These are phyloP conservation scores for Podaxis mareebaensis DNA, from an alignment of 768 basidiomycete genomes.

Conservation along the genomic window DNA sequence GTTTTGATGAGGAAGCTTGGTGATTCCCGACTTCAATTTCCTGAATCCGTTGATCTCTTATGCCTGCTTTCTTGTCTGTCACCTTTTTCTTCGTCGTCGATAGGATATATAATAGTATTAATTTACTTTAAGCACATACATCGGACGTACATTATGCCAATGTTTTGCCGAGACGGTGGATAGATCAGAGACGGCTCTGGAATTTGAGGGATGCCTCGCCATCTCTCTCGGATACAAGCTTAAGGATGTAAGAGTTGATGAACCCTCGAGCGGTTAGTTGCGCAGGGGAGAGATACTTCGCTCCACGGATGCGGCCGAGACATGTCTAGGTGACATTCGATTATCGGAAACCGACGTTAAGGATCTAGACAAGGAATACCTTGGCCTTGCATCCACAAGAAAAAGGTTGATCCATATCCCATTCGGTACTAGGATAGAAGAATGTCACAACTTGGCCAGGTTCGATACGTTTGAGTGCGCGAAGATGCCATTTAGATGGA, in stretches of 20 bases:
- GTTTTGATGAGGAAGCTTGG: constrained; percentile 82
- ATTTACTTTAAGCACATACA: no score
- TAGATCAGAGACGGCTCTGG: constrained; percentile 6
- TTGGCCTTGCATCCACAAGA: constrained; percentile 48
- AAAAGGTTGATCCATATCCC: constrained; percentile 68
- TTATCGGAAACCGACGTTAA: neutral
- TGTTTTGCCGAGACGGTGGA: neutral
- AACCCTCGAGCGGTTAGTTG: constrained; percentile 37
- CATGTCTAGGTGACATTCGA: constrained; percentile 37
- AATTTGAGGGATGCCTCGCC: constrained; percentile 5
- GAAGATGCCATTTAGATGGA: constrained; percentile 46
- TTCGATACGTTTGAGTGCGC: constrained; percentile 42
- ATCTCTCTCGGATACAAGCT: constrained; percentile 29
- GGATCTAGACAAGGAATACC: constrained; percentile 23
- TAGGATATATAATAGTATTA: no score
- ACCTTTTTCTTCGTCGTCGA: no score
- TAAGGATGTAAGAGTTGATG: constrained; percentile 45
- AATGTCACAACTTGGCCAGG: constrained; percentile 47
- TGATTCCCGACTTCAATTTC: constrained; percentile 29
- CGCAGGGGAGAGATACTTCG: constrained; percentile 39
- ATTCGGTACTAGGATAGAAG: constrained; percentile 71
- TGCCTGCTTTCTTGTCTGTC: neutral
- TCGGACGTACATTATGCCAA: no score
- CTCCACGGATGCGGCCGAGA: constrained; percentile 45
- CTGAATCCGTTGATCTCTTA: neutral